A percentile compares a stretch with the other conserved stretches of the same genome.
These are phyloP conservation scores for Clavispora fructus DNA, from an alignment of 805 yeast species.

Conservation along the genomic window DNA sequence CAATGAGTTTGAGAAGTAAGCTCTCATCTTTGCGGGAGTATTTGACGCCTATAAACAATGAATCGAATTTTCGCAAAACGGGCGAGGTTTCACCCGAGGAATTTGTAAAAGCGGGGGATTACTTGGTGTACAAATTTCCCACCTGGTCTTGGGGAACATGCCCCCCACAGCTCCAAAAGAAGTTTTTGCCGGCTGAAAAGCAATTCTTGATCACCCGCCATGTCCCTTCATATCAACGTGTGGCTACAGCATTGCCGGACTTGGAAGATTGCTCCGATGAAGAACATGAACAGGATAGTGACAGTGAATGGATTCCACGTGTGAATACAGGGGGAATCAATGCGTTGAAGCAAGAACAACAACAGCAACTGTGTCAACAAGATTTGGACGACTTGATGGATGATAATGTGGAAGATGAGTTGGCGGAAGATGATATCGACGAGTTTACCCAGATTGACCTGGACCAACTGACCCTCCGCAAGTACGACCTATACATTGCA, in stretches of 20 bases:
- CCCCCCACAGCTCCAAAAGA: constrained; percentile 39
- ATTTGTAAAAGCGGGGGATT: constrained; percentile 92
- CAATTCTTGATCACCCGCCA: constrained; percentile 85
- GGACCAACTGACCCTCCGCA: constrained; percentile 42
- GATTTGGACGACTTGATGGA: constrained; percentile 46
- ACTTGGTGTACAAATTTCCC: constrained; percentile 84
- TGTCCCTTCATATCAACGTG: constrained; percentile 81
- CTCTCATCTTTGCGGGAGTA: constrained; percentile 85
- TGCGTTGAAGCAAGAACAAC: constrained; percentile 1
- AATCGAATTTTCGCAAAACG: constrained; percentile 76
- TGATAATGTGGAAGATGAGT: constrained; percentile 28
- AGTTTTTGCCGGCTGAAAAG: constrained; percentile 79
- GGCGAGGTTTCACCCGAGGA: constrained; percentile 97
- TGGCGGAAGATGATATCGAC: constrained; percentile 23
- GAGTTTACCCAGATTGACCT: constrained; percentile 29
- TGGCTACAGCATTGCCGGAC: constrained; percentile 45
- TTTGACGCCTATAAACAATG: constrained; percentile 82
- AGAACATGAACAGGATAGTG: constrained; percentile 1
- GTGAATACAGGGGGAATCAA: neutral
- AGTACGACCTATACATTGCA: constrained; percentile 84
- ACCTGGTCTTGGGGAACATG: constrained; percentile 84
- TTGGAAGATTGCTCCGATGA: constrained; percentile 29
- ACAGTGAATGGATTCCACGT: constrained; percentile 12
- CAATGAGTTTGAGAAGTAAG: constrained; percentile 30
- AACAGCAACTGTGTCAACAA: constrained; percentile 1